A percentile compares a stretch with the other conserved stretches of the same genome.
Conservation (phyloP, 1,284 basidiomycete species). For the Anthracocystis walkeri region DNA sequence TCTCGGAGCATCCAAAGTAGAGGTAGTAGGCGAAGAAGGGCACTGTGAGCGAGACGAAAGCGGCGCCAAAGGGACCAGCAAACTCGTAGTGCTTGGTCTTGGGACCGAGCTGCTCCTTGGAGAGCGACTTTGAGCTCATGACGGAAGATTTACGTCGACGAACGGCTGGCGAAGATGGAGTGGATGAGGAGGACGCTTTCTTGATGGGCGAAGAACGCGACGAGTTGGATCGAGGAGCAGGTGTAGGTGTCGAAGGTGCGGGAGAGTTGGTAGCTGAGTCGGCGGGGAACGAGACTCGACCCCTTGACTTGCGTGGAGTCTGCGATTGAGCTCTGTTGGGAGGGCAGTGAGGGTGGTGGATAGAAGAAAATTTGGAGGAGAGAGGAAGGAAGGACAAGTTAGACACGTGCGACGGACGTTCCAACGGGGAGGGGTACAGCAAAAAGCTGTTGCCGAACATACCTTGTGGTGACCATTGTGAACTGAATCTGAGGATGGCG, state of each 20-base stretch:
- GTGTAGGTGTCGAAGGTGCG: conserved; percentile 38
- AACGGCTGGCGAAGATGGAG: conserved; percentile 22
- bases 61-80: conserved; percentile 83
- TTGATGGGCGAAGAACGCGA: conserved; percentile 29
- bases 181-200: conserved; percentile 21
- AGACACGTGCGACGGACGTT: neutral
- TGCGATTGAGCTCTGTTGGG: conserved; percentile 37
- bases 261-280: conserved; percentile 43
- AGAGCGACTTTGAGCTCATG: conserved; percentile 45
- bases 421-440: neutral
- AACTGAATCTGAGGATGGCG: neutral
- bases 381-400: neutral
- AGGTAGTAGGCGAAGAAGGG: conserved; percentile 83
- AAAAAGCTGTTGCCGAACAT: conserved; percentile 4
- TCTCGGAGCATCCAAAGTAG: conserved; percentile 86
- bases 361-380: neutral
- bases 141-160: conserved; percentile 40
- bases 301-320: conserved; percentile 37
- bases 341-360: neutral
- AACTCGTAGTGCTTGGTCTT: conserved; percentile 80
- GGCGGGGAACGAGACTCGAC: conserved; percentile 34
- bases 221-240: conserved; percentile 32
- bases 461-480: conserved; percentile 50
- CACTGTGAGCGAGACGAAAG: conserved; percentile 79
- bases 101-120: conserved; percentile 70